Percentiles rank a stretch among this genome's conserved stretches.
phyloP scores from a whole-genome alignment of 345 rosid genomes.

The Lepidium didymum region DNA sequence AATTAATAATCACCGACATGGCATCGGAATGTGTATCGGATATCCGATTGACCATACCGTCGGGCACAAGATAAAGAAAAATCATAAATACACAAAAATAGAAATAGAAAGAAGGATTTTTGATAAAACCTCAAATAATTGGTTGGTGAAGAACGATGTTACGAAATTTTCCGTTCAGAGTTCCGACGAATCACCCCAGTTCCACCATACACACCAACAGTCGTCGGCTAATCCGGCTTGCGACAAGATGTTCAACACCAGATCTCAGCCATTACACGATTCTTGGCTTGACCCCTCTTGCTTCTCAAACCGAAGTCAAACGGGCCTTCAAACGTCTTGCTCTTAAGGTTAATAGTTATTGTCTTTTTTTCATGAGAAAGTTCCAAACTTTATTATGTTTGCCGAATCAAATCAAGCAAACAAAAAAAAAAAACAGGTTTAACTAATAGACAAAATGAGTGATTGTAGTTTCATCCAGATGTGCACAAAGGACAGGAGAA shows the following conservation, averaged over 20 bases:
- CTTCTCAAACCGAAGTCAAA: constrained; percentile 27
- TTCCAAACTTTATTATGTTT: neutral
- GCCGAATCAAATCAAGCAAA: neutral
- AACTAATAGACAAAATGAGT: neutral
- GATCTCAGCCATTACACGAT: constrained; percentile 16
- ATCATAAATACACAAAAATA: neutral
- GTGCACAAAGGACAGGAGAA: constrained; percentile 29
- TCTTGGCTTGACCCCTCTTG: constrained; percentile 30
- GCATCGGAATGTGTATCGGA: neutral
- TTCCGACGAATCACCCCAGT: constrained; percentile 15
- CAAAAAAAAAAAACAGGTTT: neutral
- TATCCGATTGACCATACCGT: constrained; percentile 23
- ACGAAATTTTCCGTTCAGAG: constrained; percentile 14
- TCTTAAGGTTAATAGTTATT: constrained; percentile 11
- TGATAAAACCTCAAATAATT: neutral
- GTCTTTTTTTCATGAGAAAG: neutral
- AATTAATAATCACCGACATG: neutral
- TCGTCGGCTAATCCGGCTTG: neutral
- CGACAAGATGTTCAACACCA: constrained; percentile 3
- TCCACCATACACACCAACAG: neutral
- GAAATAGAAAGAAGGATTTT: neutral
- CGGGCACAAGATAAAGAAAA: neutral
- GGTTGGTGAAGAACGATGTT: constrained; percentile 25
- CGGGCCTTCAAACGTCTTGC: constrained; percentile 31
- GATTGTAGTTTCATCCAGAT: constrained; percentile 31